These are phyloP conservation scores for Eucalyptus erythrocorys DNA, from an alignment of 345 rosid species.

Conservation along the genomic window DNA sequence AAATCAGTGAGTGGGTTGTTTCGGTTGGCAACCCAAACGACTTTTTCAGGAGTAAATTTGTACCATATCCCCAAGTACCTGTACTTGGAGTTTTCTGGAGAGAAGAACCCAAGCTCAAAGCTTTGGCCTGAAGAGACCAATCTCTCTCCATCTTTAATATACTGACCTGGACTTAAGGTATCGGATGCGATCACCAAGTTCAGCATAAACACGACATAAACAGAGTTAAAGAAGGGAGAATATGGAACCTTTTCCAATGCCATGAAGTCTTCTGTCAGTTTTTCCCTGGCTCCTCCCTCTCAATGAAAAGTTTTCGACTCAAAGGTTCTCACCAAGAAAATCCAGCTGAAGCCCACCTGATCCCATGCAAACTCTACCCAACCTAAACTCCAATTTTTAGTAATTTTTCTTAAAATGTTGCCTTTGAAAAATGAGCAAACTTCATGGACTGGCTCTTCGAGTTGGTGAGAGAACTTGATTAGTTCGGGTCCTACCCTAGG, in stretches of 20 bases:
- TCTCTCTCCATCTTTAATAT: not conserved
- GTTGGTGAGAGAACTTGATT: not conserved
- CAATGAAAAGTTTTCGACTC: not conserved
- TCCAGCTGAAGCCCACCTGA: not conserved
- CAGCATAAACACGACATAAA: too few species aligned
- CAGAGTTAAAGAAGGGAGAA: not conserved
- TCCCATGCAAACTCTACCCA: not conserved
- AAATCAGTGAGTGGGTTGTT: slow-evolving; percentile 7
- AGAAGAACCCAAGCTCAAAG: slow-evolving; percentile 12
- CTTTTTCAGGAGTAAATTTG: not conserved
- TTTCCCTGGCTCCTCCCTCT: not conserved
- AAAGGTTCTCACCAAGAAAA: not conserved
- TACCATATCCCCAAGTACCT: slow-evolving; percentile 30
- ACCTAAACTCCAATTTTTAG: not conserved
- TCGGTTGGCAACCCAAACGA: slow-evolving; percentile 42
- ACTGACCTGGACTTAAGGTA: not conserved
- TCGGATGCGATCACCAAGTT: not conserved
- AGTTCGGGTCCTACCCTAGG: not conserved
- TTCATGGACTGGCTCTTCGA: not conserved
- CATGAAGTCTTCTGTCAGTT: not conserved
- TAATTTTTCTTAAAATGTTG: not conserved
- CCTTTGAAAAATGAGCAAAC: not conserved
- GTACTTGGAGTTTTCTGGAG: slow-evolving; percentile 1
- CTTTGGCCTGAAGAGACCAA: not conserved
- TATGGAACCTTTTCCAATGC: not conserved